Conservation (phyloP, 148 eudicot genomes). For the Persicaria maculosa region DNA sequence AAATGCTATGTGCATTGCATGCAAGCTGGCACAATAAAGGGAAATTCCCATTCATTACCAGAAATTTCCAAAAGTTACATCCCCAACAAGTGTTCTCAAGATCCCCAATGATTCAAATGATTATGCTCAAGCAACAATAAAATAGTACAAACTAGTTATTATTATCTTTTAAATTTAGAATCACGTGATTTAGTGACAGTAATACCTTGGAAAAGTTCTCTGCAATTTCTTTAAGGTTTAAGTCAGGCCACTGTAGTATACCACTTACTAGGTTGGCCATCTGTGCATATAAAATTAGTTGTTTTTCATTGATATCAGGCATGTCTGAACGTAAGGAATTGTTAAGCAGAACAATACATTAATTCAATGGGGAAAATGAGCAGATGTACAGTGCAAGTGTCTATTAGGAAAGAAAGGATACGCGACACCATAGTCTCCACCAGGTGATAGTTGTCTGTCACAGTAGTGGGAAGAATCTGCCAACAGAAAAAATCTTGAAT, state of each 20-base stretch:
- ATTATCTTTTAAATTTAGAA: background rate
- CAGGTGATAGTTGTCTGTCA: conserved; percentile 62
- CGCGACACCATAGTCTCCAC: conserved; percentile 86
- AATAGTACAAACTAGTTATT: background rate
- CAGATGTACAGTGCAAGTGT: background rate
- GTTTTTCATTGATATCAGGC: conserved; percentile 68
- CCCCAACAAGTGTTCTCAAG: background rate
- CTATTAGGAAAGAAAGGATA: conserved; percentile 42
- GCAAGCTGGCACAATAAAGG: conserved; percentile 53
- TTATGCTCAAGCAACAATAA: background rate
- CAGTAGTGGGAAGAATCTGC: conserved; percentile 53
- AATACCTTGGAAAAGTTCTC: conserved; percentile 85
- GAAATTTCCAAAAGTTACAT: background rate
- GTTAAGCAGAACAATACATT: conserved; percentile 28
- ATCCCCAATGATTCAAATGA: background rate
- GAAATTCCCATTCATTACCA: conserved; percentile 8
- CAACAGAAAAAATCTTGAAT: background rate
- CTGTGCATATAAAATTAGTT: conserved; percentile 81
- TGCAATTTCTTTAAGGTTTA: conserved; percentile 65
- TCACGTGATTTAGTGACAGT: background rate
- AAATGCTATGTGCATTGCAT: conserved; percentile 90
- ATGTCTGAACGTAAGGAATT: conserved; percentile 44
- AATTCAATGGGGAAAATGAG: background rate
- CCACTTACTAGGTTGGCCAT: conserved; percentile 83
- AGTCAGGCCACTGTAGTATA: conserved; percentile 60